Evolutionary conservation across 1,139 yeast genomes (phyloP).

Genomic region (Geotrichum citri-aurantii): DNA sequence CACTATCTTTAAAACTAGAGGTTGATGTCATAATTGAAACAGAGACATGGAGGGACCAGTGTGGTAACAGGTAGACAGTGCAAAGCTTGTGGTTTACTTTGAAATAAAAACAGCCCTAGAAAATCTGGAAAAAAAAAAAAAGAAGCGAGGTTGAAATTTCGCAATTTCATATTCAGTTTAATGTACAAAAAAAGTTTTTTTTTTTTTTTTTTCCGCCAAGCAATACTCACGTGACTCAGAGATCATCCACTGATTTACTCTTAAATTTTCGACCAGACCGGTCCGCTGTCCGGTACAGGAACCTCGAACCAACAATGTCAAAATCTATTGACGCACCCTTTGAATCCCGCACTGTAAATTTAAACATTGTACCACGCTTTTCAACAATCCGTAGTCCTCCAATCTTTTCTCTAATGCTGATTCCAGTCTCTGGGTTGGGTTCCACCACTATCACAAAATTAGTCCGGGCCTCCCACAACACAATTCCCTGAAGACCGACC

Average conservation of each 20-base stretch:
- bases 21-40: constrained; percentile 11
- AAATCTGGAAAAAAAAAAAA: neutral
- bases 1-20: constrained; percentile 13
- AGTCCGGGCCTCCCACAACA: constrained; percentile 81
- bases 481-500: constrained; percentile 69
- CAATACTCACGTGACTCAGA: constrained; percentile 26
- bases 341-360: constrained; percentile 44
- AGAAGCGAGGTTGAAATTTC: neutral
- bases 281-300: constrained; percentile 71
- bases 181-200: neutral
- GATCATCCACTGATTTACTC: constrained; percentile 62
- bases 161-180: neutral
- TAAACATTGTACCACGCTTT: constrained; percentile 56
- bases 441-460: constrained; percentile 62
- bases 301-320: constrained; percentile 72
- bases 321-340: constrained; percentile 37
- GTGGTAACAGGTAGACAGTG: neutral
- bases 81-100: neutral
- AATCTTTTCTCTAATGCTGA: constrained; percentile 23
- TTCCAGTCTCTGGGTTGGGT: constrained; percentile 38
- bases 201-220: neutral
- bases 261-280: constrained; percentile 84
- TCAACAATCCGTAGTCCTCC: constrained; percentile 36
- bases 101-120: neutral
- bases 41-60: constrained; percentile 4